phyloP scores from a whole-genome alignment of 148 eudicot species.

The Silene latifolia region DNA sequence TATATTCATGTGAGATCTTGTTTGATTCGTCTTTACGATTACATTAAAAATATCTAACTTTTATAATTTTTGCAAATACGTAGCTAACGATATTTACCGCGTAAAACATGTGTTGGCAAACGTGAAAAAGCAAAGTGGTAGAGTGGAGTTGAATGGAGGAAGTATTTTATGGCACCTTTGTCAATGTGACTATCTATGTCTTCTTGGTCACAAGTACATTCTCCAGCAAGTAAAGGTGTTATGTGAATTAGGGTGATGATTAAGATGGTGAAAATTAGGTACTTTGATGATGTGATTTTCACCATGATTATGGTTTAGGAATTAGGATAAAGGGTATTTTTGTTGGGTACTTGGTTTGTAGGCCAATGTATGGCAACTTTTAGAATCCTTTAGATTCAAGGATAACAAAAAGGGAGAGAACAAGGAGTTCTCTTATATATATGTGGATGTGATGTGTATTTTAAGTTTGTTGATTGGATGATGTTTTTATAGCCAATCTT shows the following conservation, averaged over 20 bases:
- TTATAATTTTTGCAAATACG: no score
- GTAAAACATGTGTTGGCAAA: no score
- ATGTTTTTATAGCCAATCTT: slow-evolving; percentile 1
- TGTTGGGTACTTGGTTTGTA: not conserved
- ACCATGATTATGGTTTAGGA: no score
- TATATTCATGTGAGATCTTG: no score
- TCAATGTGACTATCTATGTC: not conserved
- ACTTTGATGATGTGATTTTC: not conserved
- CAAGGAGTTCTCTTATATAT: not conserved
- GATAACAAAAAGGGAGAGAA: not conserved
- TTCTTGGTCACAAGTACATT: slow-evolving; percentile 19
- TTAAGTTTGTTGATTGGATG: slow-evolving; percentile 3
- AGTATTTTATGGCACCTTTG: slow-evolving; percentile 12
- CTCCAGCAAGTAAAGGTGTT: not conserved
- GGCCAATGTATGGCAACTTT: no score
- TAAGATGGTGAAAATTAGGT: not conserved
- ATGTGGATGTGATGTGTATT: not conserved
- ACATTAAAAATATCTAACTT: no score
- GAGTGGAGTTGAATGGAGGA: no score
- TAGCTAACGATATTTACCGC: no score
- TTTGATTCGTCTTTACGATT: no score
- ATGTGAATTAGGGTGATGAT: not conserved
- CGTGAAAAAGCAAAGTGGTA: no score
- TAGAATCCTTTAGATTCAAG: slow-evolving; percentile 3
- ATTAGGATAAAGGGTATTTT: not conserved